Percentiles rank a stretch among this genome's conserved stretches.
phyloP scores from a whole-genome alignment of 1,284 basidiomycete species.

The Puccinia polysora region DNA sequence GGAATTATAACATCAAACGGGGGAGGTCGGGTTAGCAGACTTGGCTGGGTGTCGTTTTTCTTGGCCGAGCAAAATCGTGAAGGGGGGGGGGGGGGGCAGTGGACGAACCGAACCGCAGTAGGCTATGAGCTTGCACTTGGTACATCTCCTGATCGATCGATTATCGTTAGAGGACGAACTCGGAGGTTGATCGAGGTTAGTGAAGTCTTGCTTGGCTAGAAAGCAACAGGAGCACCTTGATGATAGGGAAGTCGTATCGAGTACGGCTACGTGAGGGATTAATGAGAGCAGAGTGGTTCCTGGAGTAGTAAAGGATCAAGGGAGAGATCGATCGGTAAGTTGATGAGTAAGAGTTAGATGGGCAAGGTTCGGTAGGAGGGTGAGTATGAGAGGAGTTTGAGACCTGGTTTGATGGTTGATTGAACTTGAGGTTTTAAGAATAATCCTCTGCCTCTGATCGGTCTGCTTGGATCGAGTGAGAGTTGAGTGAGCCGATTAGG shows the following conservation, averaged over 20 bases:
- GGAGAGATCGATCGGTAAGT: not conserved
- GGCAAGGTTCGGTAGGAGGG: no score
- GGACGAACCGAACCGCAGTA: slow-evolving; percentile 67
- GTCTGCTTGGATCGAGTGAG: not conserved
- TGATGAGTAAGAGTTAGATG: not conserved
- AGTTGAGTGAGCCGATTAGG: not conserved
- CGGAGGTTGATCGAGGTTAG: slow-evolving; percentile 43
- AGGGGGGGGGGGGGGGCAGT: no score
- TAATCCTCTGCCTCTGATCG: not conserved
- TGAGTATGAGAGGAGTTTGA: not conserved
- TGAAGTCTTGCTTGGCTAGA: slow-evolving; percentile 50
- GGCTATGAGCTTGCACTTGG: slow-evolving; percentile 63
- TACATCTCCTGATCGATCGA: slow-evolving; percentile 60
- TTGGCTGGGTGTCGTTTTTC: not conserved
- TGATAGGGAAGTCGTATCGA: slow-evolving; percentile 64
- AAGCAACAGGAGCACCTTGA: slow-evolving; percentile 68
- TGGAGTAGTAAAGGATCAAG: slow-evolving; percentile 53
- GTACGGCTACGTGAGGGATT: slow-evolving; percentile 62
- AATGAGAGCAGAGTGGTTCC: slow-evolving; percentile 62
- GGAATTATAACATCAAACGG: no score
- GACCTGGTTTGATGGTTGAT: slow-evolving; percentile 22
- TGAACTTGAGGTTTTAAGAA: slow-evolving; percentile 1
- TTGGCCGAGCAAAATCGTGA: not conserved
- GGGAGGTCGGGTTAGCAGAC: not conserved
- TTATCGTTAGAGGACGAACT: not conserved